phyloP scores from a whole-genome alignment of 805 yeast species.

The Geotrichum ghanense region DNA sequence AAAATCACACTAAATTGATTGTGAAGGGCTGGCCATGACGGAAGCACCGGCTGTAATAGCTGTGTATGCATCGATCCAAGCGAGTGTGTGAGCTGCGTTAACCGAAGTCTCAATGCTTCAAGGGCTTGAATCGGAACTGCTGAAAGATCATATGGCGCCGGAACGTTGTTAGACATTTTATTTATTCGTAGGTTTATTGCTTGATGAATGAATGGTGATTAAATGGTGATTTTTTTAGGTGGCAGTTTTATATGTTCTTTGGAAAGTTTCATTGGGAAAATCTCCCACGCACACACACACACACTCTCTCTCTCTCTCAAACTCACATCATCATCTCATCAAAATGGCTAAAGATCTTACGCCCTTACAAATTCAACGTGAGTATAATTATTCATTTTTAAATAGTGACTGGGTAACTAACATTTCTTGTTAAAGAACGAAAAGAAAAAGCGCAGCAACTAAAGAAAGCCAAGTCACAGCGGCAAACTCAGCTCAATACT shows the following conservation, averaged over 20 bases:
- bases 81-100: constrained; percentile 54
- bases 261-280: no score
- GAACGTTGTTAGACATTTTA: no score
- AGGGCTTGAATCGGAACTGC: constrained; percentile 51
- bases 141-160: constrained; percentile 22
- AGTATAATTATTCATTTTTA: constrained; percentile 6
- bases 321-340: neutral
- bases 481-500: constrained; percentile 15
- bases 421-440: constrained; percentile 16
- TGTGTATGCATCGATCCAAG: constrained; percentile 45
- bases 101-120: constrained; percentile 50
- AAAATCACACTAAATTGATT: constrained; percentile 74
- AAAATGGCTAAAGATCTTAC: constrained; percentile 13
- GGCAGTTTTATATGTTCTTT: no score
- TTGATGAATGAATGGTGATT: no score
- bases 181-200: no score
- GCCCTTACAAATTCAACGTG: constrained; percentile 18
- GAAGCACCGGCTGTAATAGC: constrained; percentile 34
- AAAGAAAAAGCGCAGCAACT: constrained; percentile 20
- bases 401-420: no score
- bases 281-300: no score
- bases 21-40: constrained; percentile 59
- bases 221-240: no score
- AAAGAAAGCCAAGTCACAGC: constrained; percentile 18
- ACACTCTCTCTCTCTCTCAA: no score